A percentile compares a stretch with the other conserved stretches of the same genome.
phyloP scores from a whole-genome alignment of 139 green algal genomes.

The Micromonas commoda region DNA sequence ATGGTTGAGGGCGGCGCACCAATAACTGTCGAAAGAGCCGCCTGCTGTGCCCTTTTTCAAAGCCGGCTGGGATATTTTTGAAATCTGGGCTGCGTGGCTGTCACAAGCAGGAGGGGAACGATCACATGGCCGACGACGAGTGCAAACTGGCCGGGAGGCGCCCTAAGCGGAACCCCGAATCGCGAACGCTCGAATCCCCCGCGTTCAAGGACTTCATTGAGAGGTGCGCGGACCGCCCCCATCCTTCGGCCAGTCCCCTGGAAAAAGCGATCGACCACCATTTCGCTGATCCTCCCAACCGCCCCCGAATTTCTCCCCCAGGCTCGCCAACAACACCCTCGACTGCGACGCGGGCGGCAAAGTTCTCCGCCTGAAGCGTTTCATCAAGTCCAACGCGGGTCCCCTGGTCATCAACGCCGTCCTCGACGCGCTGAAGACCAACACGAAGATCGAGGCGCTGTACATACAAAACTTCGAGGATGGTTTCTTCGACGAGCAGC shows the following conservation, averaged over 20 bases:
- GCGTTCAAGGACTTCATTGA: slow-evolving; percentile 9
- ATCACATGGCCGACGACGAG: background rate
- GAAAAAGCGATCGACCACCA: too few relatives aligned
- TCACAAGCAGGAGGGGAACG: too few relatives aligned
- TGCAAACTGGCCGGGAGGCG: background rate
- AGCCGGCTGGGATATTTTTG: too few relatives aligned
- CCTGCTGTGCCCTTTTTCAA: too few relatives aligned
- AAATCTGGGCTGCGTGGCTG: too few relatives aligned
- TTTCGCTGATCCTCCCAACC: too few relatives aligned
- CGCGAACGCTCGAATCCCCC: background rate
- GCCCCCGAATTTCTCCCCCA: background rate
- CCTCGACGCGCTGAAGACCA: slow-evolving; percentile 50
- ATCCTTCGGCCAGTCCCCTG: too few relatives aligned
- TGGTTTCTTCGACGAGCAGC: slow-evolving; percentile 48
- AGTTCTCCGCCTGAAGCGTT: slow-evolving; percentile 8
- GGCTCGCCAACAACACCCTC: background rate
- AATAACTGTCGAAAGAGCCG: too few relatives aligned
- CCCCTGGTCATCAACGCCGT: slow-evolving; percentile 46
- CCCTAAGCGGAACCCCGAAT: background rate
- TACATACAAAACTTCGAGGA: slow-evolving; percentile 66
- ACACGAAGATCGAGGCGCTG: slow-evolving; percentile 52
- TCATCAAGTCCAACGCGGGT: slow-evolving; percentile 5
- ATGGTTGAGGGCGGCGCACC: background rate
- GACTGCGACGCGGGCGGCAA: slow-evolving; percentile 7
- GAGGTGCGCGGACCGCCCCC: background rate